Evolutionary conservation across 2,329 filamentous ascomycete species (phyloP).

Genomic region (Rutstroemia sp.): DNA sequence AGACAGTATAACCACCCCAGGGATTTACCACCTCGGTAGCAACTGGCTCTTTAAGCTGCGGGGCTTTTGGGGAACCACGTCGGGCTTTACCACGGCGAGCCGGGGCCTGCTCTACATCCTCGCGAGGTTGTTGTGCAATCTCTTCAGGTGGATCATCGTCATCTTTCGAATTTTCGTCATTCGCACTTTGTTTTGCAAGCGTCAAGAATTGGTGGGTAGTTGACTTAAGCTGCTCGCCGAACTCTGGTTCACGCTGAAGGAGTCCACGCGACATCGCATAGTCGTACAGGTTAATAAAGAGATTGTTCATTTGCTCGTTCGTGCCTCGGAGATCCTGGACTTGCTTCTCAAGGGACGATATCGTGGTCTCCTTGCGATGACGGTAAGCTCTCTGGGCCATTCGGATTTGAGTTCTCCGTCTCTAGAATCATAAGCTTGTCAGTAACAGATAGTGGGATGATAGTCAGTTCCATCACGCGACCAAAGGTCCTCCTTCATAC

Average conservation of each 20-base stretch:
- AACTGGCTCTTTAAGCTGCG: not conserved
- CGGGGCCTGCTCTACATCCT: not conserved
- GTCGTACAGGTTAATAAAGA: constrained; percentile 62
- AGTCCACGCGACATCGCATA: constrained; percentile 51
- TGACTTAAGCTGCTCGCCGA: constrained; percentile 48
- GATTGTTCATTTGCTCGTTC: constrained; percentile 66
- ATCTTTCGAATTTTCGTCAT: constrained; percentile 30
- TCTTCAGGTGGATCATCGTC: constrained; percentile 18
- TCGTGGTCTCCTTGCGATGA: constrained; percentile 75
- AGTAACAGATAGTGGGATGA: not conserved
- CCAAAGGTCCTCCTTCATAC: not conserved
- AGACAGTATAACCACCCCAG: constrained; percentile 23
- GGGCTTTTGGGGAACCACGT: constrained; percentile 4
- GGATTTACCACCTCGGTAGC: not conserved
- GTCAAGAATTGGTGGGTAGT: constrained; percentile 52
- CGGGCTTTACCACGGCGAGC: not conserved
- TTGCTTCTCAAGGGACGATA: constrained; percentile 62
- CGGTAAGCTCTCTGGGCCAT: constrained; percentile 81
- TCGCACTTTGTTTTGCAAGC: constrained; percentile 41
- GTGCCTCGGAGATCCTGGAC: constrained; percentile 61
- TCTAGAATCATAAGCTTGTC: constrained; percentile 37
- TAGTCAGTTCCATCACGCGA: not conserved
- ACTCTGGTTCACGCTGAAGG: constrained; percentile 46
- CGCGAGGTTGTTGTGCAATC: constrained; percentile 3
- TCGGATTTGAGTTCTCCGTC: constrained; percentile 79